A percentile compares a stretch with the other conserved stretches of the same genome.
These are phyloP conservation scores for Boletus rubropictus DNA, from an alignment of 768 basidiomycete genomes.

Conservation along the genomic window DNA sequence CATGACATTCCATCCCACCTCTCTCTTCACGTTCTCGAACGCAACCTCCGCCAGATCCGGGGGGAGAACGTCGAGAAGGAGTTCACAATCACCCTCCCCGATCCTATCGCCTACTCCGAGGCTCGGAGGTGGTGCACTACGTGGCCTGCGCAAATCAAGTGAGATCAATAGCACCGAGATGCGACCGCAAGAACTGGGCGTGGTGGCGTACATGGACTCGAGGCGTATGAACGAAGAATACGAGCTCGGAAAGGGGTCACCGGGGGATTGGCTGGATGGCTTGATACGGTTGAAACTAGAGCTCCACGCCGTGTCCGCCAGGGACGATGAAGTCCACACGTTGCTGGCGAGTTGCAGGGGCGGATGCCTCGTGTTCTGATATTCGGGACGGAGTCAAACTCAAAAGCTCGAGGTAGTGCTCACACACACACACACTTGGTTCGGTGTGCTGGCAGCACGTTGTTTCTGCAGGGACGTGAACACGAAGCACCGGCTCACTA, in stretches of 20 bases:
- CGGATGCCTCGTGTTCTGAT: conserved; percentile 17
- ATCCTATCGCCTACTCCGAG: conserved; percentile 38
- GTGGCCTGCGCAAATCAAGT: conserved; percentile 15
- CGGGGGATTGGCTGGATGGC: neutral
- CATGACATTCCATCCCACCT: conserved; percentile 74
- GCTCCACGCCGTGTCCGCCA: conserved; percentile 1
- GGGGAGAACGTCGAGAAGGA: conserved; percentile 56
- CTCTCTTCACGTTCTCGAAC: conserved; percentile 53
- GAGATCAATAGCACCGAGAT: conserved; percentile 2
- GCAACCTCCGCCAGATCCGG: conserved; percentile 47
- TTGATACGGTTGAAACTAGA: neutral
- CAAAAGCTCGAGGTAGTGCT: neutral
- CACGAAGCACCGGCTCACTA: conserved; percentile 7
- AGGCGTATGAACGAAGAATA: neutral
- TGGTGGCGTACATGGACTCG: conserved; percentile 18
- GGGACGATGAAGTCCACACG: conserved; percentile 6
- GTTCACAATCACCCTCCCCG: conserved; percentile 63
- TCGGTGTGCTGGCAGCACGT: neutral
- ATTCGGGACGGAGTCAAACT: no score
- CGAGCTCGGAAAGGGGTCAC: neutral
- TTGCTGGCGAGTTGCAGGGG: conserved; percentile 1
- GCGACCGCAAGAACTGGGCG: neutral
- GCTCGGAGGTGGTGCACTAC: conserved; percentile 17
- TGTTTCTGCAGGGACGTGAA: neutral
- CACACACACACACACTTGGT: conserved; percentile 5